Base-by-base conservation (phyloP, 352 stramenopile species). In the Globisporangium emineosum region DNA sequence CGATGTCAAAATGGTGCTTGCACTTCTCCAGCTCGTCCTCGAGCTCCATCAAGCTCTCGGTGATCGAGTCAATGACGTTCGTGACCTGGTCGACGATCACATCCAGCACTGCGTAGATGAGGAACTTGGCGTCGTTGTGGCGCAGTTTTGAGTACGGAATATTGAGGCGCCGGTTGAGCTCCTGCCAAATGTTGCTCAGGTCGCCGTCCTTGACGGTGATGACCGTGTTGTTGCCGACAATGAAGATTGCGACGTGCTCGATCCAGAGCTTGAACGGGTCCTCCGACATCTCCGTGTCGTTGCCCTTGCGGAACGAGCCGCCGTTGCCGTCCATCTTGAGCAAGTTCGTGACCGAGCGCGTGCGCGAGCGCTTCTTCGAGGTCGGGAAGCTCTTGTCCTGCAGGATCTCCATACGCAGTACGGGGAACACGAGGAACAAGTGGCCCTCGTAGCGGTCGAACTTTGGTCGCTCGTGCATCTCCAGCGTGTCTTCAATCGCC, bases 71-170 rank as follows among this genome's bases (percentile, higher is more conserved):
- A 15, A 94, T 80, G 13, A 92, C 84, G 50, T 64, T 77, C 10
- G 84, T 93, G 33, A 95, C 77, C 51, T 94, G 75, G 66, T 97
- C 88, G 3, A 96, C 86, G 51, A 94, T 88, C 64, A 93, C 83
- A 68, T 97, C 89, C 9, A 97, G 77, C 43, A 96, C 81, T 1
- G 83, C 78, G 66, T 97, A 96, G 6, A 89, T 78, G 25, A 97
- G 79, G 56, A 95, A 96, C 40, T 94, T 91, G 50, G 86, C 88
- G 58, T 90, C 82, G 62, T 95, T 95, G 66, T 96, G 86, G 10
- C 89, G 81, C 33, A 97, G 68, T 64, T 96, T 97, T n/a, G 89
- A 96, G 72, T 95, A 96, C 43, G 82, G 77, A 32, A 93, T 84
- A 12, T 81, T 81, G 13, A 97, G 64, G 6, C 89, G 78, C 3